Conservation (phyloP, 2,329 filamentous ascomycete species). For the Myriosclerotinia duriaeana region DNA sequence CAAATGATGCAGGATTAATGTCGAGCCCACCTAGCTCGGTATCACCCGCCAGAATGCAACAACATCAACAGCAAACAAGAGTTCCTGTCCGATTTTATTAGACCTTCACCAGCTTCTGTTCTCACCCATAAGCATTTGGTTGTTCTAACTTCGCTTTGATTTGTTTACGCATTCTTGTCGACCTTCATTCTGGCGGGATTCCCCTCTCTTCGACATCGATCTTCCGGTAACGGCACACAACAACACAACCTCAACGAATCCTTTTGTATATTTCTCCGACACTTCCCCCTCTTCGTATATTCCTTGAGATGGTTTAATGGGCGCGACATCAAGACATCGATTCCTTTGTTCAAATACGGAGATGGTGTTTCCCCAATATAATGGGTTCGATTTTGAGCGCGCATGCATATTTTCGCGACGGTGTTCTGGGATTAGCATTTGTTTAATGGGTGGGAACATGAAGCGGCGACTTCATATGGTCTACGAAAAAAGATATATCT, state of each 20-base stretch:
- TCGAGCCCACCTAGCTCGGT: slow-evolving; percentile 80
- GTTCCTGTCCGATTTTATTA: slow-evolving; percentile 37
- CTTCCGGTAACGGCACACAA: slow-evolving; percentile 35
- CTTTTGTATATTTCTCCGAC: slow-evolving; percentile 40
- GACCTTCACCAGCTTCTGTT: slow-evolving; percentile 29
- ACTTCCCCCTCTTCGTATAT: slow-evolving; percentile 31
- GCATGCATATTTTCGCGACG: slow-evolving; percentile 40
- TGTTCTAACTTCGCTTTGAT: slow-evolving; percentile 35
- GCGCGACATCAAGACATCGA: slow-evolving; percentile 40
- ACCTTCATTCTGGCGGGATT: slow-evolving; percentile 38
- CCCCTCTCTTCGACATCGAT: slow-evolving; percentile 39
- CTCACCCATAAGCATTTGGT: slow-evolving; percentile 30
- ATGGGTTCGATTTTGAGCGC: slow-evolving; percentile 39
- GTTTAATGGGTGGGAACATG: slow-evolving; percentile 37
- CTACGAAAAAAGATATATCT: slow-evolving; percentile 39
- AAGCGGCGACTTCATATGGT: slow-evolving; percentile 42
- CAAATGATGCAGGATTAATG: slow-evolving; percentile 82
- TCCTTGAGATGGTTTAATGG: slow-evolving; percentile 38
- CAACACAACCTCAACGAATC: slow-evolving; percentile 39
- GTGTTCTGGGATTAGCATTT: slow-evolving; percentile 40
- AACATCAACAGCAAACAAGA: slow-evolving; percentile 26
- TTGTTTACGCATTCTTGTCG: slow-evolving; percentile 37
- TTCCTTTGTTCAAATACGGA: slow-evolving; percentile 40
- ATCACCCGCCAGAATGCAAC: slow-evolving; percentile 60
- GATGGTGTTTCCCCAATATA: slow-evolving; percentile 37